Conservation (phyloP, 257 asterid genomes). For the Plantago ovata region DNA sequence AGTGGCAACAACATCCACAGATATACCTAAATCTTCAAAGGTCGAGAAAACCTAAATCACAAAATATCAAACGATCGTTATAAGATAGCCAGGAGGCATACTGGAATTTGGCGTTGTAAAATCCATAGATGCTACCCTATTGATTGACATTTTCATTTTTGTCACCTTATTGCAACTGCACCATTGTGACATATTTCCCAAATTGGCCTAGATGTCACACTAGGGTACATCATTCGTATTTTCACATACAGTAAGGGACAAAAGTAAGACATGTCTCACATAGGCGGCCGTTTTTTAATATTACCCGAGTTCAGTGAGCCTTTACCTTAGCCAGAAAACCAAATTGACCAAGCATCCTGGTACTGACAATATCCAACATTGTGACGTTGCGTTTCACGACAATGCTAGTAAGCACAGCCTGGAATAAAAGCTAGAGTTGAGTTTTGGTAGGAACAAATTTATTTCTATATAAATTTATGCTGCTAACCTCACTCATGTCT, state of each 20-base stretch:
- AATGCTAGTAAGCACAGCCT: conserved; percentile 92
- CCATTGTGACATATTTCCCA: no score
- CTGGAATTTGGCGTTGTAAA: no score
- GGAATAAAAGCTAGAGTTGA: conserved; percentile 25
- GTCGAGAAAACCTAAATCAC: conserved; percentile 65
- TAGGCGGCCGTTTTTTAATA: no score
- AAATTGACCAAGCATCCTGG: conserved; percentile 91
- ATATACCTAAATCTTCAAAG: conserved; percentile 87
- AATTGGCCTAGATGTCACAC: no score
- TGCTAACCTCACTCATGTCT: conserved; percentile 75
- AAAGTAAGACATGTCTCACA: not conserved
- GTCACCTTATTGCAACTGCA: no score
- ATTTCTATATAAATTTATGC: conserved; percentile 2
- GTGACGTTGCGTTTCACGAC: conserved; percentile 87
- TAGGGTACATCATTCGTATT: no score
- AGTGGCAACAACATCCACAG: conserved; percentile 97
- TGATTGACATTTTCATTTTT: no score
- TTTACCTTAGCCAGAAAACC: conserved; percentile 88
- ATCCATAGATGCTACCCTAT: no score
- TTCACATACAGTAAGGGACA: not conserved
- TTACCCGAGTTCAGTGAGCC: no score
- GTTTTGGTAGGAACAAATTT: conserved; percentile 6
- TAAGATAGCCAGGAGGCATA: conserved; percentile 1
- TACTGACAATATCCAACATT: conserved; percentile 89
- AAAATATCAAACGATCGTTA: conserved; percentile 15